Evolutionary conservation across 208 protist genomes (phyloP), one percentile per base, ranked within the genome.

Genomic region (Leishmania arabica): DNA sequence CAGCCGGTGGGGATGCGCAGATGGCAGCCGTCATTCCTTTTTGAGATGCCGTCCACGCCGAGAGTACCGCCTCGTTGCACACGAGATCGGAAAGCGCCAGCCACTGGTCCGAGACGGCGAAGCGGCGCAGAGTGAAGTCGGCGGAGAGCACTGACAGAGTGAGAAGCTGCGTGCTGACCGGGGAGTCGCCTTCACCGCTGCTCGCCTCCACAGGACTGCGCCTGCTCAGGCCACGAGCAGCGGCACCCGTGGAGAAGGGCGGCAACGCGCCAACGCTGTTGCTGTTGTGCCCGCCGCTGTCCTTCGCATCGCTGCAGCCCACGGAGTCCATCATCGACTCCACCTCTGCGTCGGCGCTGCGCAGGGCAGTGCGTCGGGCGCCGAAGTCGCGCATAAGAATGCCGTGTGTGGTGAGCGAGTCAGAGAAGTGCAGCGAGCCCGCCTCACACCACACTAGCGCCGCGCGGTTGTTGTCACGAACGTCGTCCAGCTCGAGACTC

Each of bases 21-120:
- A 0, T 24, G 40, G n/a, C 7, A 40, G n/a, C 21, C 51, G 53
- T 40, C 66, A 81, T 79, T 27, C 73, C 82, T 21, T 79, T 85
- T 77, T 84, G 79, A 21, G 74, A 54, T 3, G 87, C 85, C 24
- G 80, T 74, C 75, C 89, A 87, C 31, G 90, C 95, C 9, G 77
- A 70, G 65, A 88, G 42, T 19, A 96, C 87, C 4, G 83, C 81
- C 82, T 96, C 92, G 83, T 96, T 95, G 82, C 88, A 93, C 64
- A 95, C 77, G 74, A 90, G 89, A 76, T 98, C 93, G 84, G 93
- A 92, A 51, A 97, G 75, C 51, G 82, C 86, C 64, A 96, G 86
- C 95, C 95, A 98, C 85, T 96, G 93, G 74, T 94, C 90, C 11
- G 93, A 95, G 31, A 98, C 78, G 60, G 93, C 90, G 62, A 98